Base-by-base conservation (phyloP, 768 basidiomycete genomes). In the Russula virescens region DNA sequence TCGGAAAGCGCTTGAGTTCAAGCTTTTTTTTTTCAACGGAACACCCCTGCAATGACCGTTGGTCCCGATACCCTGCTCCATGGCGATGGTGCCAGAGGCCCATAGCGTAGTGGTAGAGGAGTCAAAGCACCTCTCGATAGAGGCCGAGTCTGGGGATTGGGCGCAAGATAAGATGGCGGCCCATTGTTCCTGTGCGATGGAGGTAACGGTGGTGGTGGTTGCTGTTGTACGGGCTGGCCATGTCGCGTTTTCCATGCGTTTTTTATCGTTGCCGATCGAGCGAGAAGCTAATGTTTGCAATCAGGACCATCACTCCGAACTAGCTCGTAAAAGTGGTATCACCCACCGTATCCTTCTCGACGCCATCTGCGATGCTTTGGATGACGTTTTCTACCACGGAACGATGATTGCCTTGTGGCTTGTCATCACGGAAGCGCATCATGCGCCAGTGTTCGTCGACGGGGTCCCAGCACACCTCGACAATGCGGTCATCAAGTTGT, bases 391-490 rank as follows among this genome's bases (percentile, higher is more conserved):
- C 85, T 51, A 98, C 93, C 59, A 94, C 85, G 34, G 76, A 81
- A 63, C 80, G 82, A 73, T 91, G 93, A 73, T 99, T 99, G 18
- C 94, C 97, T 66, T 95, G 76, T 3, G 85, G 88, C 73, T 99
- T 99, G 74, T 99, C 97, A 69, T 96, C 86, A 69, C 97, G 76
- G 72, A 96, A 95, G 50, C 97, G 84, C 85, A 98, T 86, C 83
- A 94, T 86, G 61, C 84, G 85, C 94, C 95, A 98, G 50, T 79
- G 77, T 34, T 80, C 80, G 26, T 76, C 68, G n/a, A 67, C 71
- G 8, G 80, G 62, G 68, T 96, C 89, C 96, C 97, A 98, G 66
- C 87, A 85, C 19, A 96, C 94, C 73, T 99, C 97, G 21, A 98
- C 87, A 43, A 98, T 83, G 13, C 96, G 84, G 73, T 98, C 95